Base-by-base conservation (phyloP, 1,284 basidiomycete species). In the Singerocomus inundabilis region DNA sequence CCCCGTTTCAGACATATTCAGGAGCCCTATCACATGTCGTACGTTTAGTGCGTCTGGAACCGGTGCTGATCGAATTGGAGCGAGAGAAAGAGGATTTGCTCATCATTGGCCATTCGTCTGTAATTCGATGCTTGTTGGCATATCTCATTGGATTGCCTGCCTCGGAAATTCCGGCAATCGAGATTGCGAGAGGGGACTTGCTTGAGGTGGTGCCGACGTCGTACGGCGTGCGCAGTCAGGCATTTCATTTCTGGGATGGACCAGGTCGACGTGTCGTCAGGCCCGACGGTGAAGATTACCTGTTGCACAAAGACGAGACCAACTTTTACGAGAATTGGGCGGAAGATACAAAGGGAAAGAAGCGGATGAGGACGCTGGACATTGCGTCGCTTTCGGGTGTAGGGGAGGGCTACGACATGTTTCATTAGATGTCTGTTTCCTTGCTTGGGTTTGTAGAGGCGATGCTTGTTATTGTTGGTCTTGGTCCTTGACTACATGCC, bases 71-170 rank as follows among this genome's bases (percentile, higher is more conserved):
- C 59, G 91, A 93, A 66, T 73, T 93, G 28, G 91, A 93, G 68
- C 76, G 89, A 31, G 84, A 87, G 58, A 80, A 84, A 60, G 83
- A 89, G 59, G 91, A 93, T 67, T 73, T 88, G 13, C 70, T 88
- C 44, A 88, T 89, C 63, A 84, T 88, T 52, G 89, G 88, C 0
- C 91, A 93, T 66, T 93, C 94, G 6, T 96, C 92, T n/a, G 97
- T 99, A 63, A 95, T 99, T 62, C 86, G 97, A 25, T 99, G 96
- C 71, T 78, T 99, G 58, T 78, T 94, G 28, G 85, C 91, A 1
- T 94, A 93, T 68, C 83, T 94, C 54, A 93, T 97, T 58, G 96
- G 97, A 4, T 77, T 98, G 4, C 93, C 93, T n/a, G 93, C 96
- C 0, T 88, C 87, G 31, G 95, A 99, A 68, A 97, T 99, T 35